These are phyloP conservation scores for Nephelium lappaceum DNA, from an alignment of 345 rosid species.

Conservation along the genomic window DNA sequence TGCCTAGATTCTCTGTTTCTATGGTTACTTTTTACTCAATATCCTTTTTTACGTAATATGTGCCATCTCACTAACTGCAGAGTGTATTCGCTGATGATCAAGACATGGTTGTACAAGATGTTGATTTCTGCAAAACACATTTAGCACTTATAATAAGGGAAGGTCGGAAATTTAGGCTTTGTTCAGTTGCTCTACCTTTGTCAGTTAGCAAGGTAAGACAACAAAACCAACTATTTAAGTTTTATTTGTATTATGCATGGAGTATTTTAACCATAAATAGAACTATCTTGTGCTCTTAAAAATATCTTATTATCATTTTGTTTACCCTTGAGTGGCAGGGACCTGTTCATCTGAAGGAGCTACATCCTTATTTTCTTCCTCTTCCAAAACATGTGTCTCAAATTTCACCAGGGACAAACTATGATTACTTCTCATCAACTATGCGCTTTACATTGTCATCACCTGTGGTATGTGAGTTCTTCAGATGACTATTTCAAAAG, in stretches of 20 bases:
- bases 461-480: conserved; percentile 72
- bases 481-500: neutral
- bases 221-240: conserved; percentile 11
- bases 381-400: conserved; percentile 76
- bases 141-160: conserved; percentile 63
- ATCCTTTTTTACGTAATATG: conserved; percentile 7
- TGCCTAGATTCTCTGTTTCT: conserved; percentile 3
- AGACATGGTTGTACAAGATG: conserved; percentile 69
- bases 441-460: conserved; percentile 92
- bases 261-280: neutral
- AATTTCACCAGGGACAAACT: conserved; percentile 85
- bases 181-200: conserved; percentile 78
- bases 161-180: conserved; percentile 52
- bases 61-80: conserved; percentile 43
- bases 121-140: conserved; percentile 84
- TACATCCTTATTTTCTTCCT: conserved; percentile 73
- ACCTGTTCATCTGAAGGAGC: conserved; percentile 58
- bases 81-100: conserved; percentile 54
- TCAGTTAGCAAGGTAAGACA: conserved; percentile 54
- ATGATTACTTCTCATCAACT: conserved; percentile 69
- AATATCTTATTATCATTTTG: conserved; percentile 16
- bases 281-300: conserved; percentile 10
- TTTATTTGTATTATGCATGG: neutral
- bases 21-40: neutral
- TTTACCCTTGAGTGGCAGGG: conserved; percentile 41